phyloP scores from a whole-genome alignment of 441 rosid genomes.

The Croton setiger region DNA sequence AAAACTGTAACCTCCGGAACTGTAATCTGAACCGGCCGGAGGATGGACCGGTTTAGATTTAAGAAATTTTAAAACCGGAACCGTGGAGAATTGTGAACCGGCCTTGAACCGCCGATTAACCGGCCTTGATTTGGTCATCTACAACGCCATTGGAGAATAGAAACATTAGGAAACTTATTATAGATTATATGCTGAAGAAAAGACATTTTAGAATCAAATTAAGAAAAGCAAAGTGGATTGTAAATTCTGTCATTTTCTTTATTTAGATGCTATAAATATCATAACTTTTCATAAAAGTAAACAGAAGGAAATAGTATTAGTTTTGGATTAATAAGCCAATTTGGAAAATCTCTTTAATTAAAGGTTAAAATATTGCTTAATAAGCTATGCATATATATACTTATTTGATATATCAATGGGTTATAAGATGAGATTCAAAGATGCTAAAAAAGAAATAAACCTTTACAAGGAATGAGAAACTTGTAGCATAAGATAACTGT shows the following conservation, averaged over 20 bases:
- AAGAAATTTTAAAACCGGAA: too few relatives aligned
- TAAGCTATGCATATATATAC: slow-evolving; percentile 1
- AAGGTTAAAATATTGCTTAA: background rate
- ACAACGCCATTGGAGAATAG: background rate
- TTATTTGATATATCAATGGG: slow-evolving; percentile 15
- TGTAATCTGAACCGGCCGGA: too few relatives aligned
- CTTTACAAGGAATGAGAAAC: slow-evolving; percentile 29
- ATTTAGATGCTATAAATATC: too few relatives aligned
- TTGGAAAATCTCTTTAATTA: background rate
- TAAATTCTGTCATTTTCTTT: too few relatives aligned
- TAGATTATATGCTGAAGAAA: too few relatives aligned
- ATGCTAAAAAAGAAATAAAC: slow-evolving; percentile 23
- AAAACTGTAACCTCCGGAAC: too few relatives aligned
- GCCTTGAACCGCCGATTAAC: too few relatives aligned
- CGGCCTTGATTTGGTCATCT: too few relatives aligned
- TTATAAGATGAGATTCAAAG: slow-evolving; percentile 44
- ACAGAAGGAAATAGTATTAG: background rate
- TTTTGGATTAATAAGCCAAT: background rate
- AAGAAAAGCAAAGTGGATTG: too few relatives aligned
- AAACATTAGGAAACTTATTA: background rate
- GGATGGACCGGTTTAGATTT: too few relatives aligned
- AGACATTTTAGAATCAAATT: background rate
- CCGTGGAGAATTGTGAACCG: too few relatives aligned
- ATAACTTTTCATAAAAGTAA: background rate
- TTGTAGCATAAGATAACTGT: slow-evolving; percentile 32